Evolutionary conservation across 345 rosid species (phyloP), one percentile per base, ranked within the genome.

Genomic region (Eucalyptus erythrocorys): DNA sequence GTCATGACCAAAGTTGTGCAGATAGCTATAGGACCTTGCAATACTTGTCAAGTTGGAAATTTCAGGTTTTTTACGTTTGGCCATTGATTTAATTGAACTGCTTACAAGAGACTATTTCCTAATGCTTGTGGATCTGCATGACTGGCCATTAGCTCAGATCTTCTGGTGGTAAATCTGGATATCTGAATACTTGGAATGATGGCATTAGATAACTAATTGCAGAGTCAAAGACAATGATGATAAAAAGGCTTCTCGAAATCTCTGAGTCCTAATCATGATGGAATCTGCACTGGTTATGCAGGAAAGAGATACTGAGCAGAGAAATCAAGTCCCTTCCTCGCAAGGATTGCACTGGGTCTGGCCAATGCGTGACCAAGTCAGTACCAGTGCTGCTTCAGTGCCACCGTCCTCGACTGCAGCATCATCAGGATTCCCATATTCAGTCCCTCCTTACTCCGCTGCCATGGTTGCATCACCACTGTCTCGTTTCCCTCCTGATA

Each of bases 401-500:
- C 92, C 95, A 88, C 87, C 92, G 95, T 92, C 92, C 90, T 92
- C 98, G 57, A 90, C 95, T 93, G 99, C 99, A 97, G 99, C 99
- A 96, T 97, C 99, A 96, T 97, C 99, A 97, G 96, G 99, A 97
- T 97, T 97, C 99, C 95, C 99, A 87, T 93, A 87, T 90, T 92
- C 96, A 89, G 94, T 96, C 82, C 91, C 93, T 88, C 94, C 94
- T 32, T 94, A 90, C 87, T 76, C 95, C 80, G 92, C 96, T 89
- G 92, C 96, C 91, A 88, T 88, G 90, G 93, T 91, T 89, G 92
- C 95, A 30, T 91, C 95, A 10, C 92, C 92, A 92, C 92, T 93
- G 48, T 57, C 68, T 32, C 84, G 15, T 21, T 43, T 76, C 84
- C 84, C 84, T 76, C 47, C 84, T 76, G 47, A 40, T 76, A 76